Conservation (phyloP, 306 rosid genomes). For the Pterocarpus santalinus region DNA sequence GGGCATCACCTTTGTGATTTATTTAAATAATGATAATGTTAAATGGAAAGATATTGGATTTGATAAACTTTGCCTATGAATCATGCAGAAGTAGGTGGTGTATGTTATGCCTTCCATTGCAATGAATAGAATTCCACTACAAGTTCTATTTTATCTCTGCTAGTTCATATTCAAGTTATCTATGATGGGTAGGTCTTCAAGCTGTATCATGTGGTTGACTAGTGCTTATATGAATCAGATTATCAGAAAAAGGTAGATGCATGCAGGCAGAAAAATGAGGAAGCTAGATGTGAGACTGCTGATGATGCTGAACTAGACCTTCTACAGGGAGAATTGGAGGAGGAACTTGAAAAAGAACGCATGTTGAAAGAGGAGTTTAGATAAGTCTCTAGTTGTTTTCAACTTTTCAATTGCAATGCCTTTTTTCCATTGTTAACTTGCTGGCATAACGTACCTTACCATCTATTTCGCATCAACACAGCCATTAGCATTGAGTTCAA, state of each 20-base stretch:
- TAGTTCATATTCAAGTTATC: conserved; percentile 16
- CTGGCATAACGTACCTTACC: conserved; percentile 40
- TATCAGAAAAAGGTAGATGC: conserved; percentile 66
- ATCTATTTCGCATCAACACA: conserved; percentile 61
- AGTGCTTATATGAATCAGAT: conserved; percentile 61
- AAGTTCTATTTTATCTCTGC: conserved; percentile 15
- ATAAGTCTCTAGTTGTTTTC: conserved; percentile 62
- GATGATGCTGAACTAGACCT: conserved; percentile 72
- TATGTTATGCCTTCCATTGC: not conserved
- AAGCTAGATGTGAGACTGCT: conserved; percentile 67
- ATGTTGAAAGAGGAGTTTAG: conserved; percentile 80
- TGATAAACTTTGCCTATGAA: conserved; percentile 8
- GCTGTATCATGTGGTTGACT: conserved; percentile 13
- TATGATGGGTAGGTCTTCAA: conserved; percentile 10
- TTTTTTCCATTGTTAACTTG: conserved; percentile 26
- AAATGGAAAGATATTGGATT: not conserved
- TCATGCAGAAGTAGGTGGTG: conserved; percentile 25
- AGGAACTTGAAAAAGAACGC: conserved; percentile 61
- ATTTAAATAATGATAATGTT: conserved; percentile 4
- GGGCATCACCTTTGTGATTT: not conserved
- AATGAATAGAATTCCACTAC: not conserved
- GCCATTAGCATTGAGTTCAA: conserved; percentile 56
- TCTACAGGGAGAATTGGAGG: conserved; percentile 73
- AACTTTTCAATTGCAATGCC: conserved; percentile 17
- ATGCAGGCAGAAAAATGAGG: conserved; percentile 72